Evolutionary conservation across 2,329 filamentous ascomycete species (phyloP), one percentile per base, ranked within the genome.

Genomic region (Chrysosporium keratinophilum): DNA sequence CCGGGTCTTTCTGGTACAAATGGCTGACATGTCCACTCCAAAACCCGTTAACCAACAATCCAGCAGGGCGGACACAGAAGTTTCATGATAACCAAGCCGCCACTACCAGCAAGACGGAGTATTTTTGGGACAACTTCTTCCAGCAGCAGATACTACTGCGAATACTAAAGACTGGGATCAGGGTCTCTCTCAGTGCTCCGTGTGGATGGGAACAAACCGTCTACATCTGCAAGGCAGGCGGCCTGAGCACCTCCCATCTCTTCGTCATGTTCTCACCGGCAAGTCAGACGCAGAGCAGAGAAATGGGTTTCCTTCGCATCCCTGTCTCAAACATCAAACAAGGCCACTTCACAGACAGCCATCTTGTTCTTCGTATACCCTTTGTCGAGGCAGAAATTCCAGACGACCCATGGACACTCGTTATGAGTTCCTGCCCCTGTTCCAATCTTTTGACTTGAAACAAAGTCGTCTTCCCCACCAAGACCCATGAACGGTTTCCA

Each of bases 361-460:
- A 28, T 3, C 23, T 28, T 28, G 23, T 28, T 28, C 3, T 28
- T 28, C 23, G 23, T 28, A 28, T 28, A 28, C 23, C n/a, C 14
- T 44, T 23, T 23, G 17, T 44, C 17, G 5, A 44, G 23, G 23
- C 23, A 28, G 23, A 28, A 28, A 28, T 28, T n/a, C 23, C 3
- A 28, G 23, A 7, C 15, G 33, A 50, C 19, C 49, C 31, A 37
- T 37, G 49, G 49, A 17, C 41, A 23, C 35, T 52, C 44, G 20
- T 37, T 44, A 44, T 45, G 49, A 28, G 41, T 52, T 52, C 17
- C 17, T n/a, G 40, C 49, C 49, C 49, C 49, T 52, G 49, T 52
- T 45, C 49, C 49, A 44, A 42, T 44, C 41, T 51, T 52, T 33
- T 7, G 20, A 44, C 41, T 35, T 52, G 49, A 52, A 52, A 52